Evolutionary conservation across 225 moss, liverwort and hornwort species (phyloP), one percentile per base, ranked within the genome.

Genomic region (Pseudoscleropodium purum): DNA sequence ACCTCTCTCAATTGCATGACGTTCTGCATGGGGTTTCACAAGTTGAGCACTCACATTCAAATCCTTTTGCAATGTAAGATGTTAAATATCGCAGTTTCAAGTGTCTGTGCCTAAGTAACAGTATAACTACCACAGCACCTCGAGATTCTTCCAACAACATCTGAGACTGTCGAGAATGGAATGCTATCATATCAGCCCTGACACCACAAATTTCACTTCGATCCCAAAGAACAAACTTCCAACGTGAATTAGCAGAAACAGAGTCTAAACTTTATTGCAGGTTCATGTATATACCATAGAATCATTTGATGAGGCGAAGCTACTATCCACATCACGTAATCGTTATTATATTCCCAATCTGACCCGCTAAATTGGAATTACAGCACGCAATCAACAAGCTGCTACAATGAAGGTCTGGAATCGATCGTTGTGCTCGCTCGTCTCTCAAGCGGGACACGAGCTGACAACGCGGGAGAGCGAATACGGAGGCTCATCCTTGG

Each of bases 401-500:
- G 87, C 87, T 65, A 79, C 79, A 37, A 62, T 37, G 18, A 47
- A 49, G 33, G 19, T 25, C 60, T 62, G 49, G 49, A 45, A 33
- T 23, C 45, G 63, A 36, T 86, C 19, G 74, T 47, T 62, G 63
- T 20, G 75, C 51, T n/a, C 37, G 34, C 64, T 65, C 47, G 86
- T 11, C 76, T 79, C 54, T 83, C 83, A 90, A 62, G 45, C 85
- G 27, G 91, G 88, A 74, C 96, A 96, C 2, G 89, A 94, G 59
- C 91, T 89, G 79, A 92, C 82, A 67, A 85, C 91, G 91, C 92
- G 92, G 79, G 96, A 94, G 77, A 96, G 93, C 49, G 90, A 88
- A 56, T 93, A 96, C n/a, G 95, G 96, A 65, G 95, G 96, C 91
- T 96, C 95, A 45, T 92, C 90, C 92, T 96, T 95, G 92, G 94